These are phyloP conservation scores for Rhodotorula graminis DNA, from an alignment of 768 basidiomycete species.

Conservation along the genomic window DNA sequence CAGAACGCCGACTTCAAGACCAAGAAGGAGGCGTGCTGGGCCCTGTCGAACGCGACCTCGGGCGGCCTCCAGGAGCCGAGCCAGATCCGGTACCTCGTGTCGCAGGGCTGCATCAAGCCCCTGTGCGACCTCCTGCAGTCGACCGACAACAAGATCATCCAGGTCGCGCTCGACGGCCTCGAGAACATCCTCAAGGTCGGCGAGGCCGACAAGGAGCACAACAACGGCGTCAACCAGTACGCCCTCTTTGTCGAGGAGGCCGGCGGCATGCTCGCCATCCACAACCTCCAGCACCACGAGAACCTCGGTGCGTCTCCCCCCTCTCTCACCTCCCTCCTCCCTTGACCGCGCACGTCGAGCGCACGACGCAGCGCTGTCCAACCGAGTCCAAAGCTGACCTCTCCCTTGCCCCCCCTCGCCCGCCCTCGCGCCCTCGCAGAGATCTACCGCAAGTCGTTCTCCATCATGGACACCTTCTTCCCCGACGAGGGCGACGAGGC, in stretches of 20 bases:
- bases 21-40: conserved; percentile 99
- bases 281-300: conserved; percentile 98
- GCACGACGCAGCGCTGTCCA: too few species aligned
- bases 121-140: conserved; percentile 91
- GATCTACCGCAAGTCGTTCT: conserved; percentile 95
- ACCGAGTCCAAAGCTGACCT: not conserved
- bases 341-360: too few species aligned
- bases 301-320: conserved; percentile 55
- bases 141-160: conserved; percentile 99
- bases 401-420: not conserved
- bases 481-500: conserved; percentile 75
- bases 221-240: conserved; percentile 81
- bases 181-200: conserved; percentile 98
- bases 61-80: conserved; percentile 93
- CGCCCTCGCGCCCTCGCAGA: not conserved
- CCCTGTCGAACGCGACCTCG: conserved; percentile 96
- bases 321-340: too few species aligned
- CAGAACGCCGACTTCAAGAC: conserved; percentile 98
- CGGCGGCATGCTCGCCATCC: conserved; percentile 97
- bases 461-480: conserved; percentile 54
- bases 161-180: conserved; percentile 90
- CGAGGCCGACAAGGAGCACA: conserved; percentile 81
- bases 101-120: conserved; percentile 97
- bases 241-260: conserved; percentile 94
- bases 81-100: conserved; percentile 95